phyloP scores from a whole-genome alignment of 2,329 filamentous ascomycete species.

The Fusarium continuum region DNA sequence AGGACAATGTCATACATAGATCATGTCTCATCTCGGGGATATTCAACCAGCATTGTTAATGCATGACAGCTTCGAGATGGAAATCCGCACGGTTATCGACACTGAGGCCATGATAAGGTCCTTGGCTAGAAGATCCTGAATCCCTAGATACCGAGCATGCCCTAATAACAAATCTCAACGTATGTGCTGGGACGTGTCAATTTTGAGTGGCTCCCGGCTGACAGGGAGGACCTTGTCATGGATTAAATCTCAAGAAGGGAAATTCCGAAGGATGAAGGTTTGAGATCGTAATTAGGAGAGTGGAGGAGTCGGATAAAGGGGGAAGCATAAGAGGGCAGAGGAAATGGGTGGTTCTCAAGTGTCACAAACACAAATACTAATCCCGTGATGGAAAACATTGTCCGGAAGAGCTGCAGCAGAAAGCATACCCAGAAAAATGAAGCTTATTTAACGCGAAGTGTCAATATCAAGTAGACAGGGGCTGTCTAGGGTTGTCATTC shows the following conservation, averaged over 20 bases:
- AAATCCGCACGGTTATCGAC: conserved; percentile 5
- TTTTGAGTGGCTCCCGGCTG: conserved; percentile 5
- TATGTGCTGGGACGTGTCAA: conserved; percentile 6
- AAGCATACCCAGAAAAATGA: background rate
- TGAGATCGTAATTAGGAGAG: background rate
- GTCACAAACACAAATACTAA: background rate
- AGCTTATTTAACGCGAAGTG: background rate
- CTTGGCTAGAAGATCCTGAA: background rate
- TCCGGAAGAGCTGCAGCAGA: background rate
- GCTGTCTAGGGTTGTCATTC: background rate
- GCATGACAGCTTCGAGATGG: background rate
- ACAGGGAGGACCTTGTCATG: conserved; percentile 22
- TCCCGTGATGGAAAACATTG: background rate
- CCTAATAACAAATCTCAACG: background rate
- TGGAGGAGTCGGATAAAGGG: background rate
- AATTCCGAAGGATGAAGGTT: background rate
- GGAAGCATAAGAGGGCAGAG: background rate
- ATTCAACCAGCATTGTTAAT: conserved; percentile 21
- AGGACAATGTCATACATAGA: conserved; percentile 12
- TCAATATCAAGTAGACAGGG: conserved; percentile 1
- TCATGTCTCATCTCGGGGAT: conserved; percentile 25
- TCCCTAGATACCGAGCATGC: background rate
- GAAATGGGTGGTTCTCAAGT: background rate
- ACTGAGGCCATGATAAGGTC: background rate
- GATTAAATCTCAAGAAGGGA: conserved; percentile 6